These are phyloP conservation scores for Hypoxylon sp. DNA, from an alignment of 2,329 filamentous ascomycete species.

Conservation along the genomic window DNA sequence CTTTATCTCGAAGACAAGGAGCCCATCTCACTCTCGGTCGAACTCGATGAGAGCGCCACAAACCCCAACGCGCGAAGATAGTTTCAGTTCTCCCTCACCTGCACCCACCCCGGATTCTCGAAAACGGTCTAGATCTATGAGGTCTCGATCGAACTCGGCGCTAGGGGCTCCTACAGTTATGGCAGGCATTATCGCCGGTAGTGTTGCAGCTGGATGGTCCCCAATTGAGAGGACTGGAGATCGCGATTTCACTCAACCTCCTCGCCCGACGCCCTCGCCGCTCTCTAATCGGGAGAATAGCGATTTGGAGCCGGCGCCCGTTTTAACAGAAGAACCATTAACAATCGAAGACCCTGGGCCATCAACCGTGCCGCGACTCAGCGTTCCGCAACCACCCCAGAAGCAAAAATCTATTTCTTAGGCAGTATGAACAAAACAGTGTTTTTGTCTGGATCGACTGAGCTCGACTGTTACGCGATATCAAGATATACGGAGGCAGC, in stretches of 20 bases:
- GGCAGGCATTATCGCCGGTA: slow-evolving; percentile 86
- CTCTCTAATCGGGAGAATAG: slow-evolving; percentile 52
- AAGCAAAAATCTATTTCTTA: slow-evolving; percentile 54
- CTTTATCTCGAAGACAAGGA: slow-evolving; percentile 71
- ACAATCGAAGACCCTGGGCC: slow-evolving; percentile 51
- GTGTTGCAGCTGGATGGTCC: slow-evolving; percentile 82
- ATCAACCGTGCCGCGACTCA: slow-evolving; percentile 50
- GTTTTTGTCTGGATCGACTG: slow-evolving; percentile 42
- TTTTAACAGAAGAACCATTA: slow-evolving; percentile 57
- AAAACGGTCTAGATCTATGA: slow-evolving; percentile 75
- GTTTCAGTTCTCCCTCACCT: slow-evolving; percentile 62
- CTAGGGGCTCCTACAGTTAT: slow-evolving; percentile 83
- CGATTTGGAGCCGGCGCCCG: slow-evolving; percentile 45
- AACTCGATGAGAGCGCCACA: slow-evolving; percentile 73
- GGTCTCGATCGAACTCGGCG: slow-evolving; percentile 77
- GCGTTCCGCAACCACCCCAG: slow-evolving; percentile 53
- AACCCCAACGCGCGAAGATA: slow-evolving; percentile 74
- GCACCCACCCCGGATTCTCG: slow-evolving; percentile 72
- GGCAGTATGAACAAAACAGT: slow-evolving; percentile 51
- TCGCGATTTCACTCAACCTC: slow-evolving; percentile 56
- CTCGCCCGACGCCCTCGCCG: slow-evolving; percentile 53
- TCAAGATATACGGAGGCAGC: slow-evolving; percentile 11
- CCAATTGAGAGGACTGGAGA: slow-evolving; percentile 69
- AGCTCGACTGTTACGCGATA: slow-evolving; percentile 23
- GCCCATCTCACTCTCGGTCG: slow-evolving; percentile 74